These are phyloP conservation scores for Lecanosticta acicola DNA, from an alignment of 2,329 filamentous ascomycete genomes.

Conservation along the genomic window DNA sequence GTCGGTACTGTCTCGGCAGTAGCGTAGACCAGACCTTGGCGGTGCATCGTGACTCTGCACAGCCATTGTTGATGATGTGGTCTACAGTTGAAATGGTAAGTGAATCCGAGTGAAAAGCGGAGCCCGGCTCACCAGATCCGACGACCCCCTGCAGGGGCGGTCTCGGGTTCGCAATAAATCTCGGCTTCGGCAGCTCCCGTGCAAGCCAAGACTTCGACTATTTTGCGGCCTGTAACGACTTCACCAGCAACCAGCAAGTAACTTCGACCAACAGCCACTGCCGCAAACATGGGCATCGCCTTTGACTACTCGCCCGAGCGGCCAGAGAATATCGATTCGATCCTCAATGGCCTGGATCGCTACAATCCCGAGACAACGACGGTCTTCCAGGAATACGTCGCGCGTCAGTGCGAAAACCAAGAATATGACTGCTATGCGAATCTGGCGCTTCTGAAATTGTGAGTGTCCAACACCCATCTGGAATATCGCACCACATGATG, in stretches of 20 bases:
- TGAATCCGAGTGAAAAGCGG: too few relatives aligned
- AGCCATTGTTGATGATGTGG: too few relatives aligned
- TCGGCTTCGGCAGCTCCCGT: neutral
- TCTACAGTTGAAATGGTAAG: too few relatives aligned
- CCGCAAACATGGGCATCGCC: slow-evolving; percentile 42
- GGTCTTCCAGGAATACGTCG: slow-evolving; percentile 89
- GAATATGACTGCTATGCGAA: slow-evolving; percentile 96
- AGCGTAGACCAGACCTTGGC: too few relatives aligned
- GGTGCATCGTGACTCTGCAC: too few relatives aligned
- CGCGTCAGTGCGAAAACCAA: slow-evolving; percentile 89
- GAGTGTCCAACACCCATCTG: slow-evolving; percentile 44
- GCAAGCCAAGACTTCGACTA: neutral
- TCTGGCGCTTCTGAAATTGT: slow-evolving; percentile 94
- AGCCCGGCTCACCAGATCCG: too few relatives aligned
- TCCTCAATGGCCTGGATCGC: slow-evolving; percentile 94
- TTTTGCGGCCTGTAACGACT: neutral
- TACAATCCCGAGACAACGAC: slow-evolving; percentile 97
- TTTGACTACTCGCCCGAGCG: slow-evolving; percentile 88
- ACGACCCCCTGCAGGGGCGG: too few relatives aligned
- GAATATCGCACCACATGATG: slow-evolving; percentile 59
- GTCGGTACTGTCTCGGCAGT: too few relatives aligned
- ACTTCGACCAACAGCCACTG: neutral
- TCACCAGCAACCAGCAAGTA: too few relatives aligned
- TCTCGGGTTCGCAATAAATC: too few relatives aligned
- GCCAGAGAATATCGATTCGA: slow-evolving; percentile 84